These are phyloP conservation scores for Kodamaea jinghongensis DNA, from an alignment of 805 yeast genomes.

Conservation along the genomic window DNA sequence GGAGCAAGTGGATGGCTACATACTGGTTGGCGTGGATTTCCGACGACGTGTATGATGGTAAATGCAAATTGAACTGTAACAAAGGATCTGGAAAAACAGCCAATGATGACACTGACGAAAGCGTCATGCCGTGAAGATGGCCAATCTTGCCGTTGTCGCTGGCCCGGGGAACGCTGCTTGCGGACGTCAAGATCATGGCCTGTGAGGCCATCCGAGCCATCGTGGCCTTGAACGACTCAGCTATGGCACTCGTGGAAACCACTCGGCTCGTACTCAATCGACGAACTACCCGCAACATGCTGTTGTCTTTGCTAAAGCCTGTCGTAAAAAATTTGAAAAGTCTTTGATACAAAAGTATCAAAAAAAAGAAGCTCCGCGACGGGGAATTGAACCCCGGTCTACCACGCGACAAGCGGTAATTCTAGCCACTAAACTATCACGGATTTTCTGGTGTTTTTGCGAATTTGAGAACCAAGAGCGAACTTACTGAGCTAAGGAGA, in stretches of 20 bases:
- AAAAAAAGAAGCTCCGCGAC: slow-evolving; percentile 18
- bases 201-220: slow-evolving; percentile 40
- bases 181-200: slow-evolving; percentile 45
- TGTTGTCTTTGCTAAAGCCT: neutral
- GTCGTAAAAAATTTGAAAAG: neutral
- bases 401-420: slow-evolving; percentile 23
- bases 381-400: slow-evolving; percentile 24
- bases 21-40: slow-evolving; percentile 53
- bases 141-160: slow-evolving; percentile 9
- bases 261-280: slow-evolving; percentile 4
- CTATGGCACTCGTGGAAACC: neutral
- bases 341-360: neutral
- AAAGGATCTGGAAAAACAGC: slow-evolving; percentile 76
- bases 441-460: slow-evolving; percentile 1
- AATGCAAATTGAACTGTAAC: slow-evolving; percentile 79
- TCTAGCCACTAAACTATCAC: slow-evolving; percentile 10
- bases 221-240: slow-evolving; percentile 25
- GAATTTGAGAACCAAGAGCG: no score
- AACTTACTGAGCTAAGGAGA: no score
- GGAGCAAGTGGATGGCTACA: slow-evolving; percentile 75
- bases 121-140: slow-evolving; percentile 67
- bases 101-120: slow-evolving; percentile 82
- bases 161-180: slow-evolving; percentile 9
- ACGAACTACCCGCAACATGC: slow-evolving; percentile 4
- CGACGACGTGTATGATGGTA: slow-evolving; percentile 79